Conservation (phyloP, 768 basidiomycete species). For the Mycena indigotica region DNA sequence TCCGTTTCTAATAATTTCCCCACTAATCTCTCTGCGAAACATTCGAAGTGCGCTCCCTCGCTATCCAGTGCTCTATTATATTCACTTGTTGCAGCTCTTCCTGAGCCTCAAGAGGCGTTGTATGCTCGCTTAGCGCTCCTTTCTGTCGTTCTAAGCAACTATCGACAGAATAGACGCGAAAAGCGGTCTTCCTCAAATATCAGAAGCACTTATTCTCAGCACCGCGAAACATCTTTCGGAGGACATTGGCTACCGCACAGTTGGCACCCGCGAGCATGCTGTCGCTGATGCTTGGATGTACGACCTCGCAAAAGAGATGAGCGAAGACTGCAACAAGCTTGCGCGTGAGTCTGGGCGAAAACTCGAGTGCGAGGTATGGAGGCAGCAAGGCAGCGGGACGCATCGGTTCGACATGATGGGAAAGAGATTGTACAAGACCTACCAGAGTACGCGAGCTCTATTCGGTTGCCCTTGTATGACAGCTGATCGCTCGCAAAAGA, state of each 20-base stretch:
- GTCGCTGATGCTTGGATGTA: slow-evolving; percentile 83
- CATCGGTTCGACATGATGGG: slow-evolving; percentile 95
- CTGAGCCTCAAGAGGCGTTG: slow-evolving; percentile 56
- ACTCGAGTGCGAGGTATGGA: slow-evolving; percentile 90
- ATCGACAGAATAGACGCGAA: slow-evolving; percentile 44
- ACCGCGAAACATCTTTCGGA: slow-evolving; percentile 74
- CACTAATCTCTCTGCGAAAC: slow-evolving; percentile 49
- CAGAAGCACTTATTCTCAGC: slow-evolving; percentile 67
- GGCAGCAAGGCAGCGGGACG: slow-evolving; percentile 84
- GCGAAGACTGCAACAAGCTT: slow-evolving; percentile 61
- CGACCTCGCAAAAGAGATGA: slow-evolving; percentile 61
- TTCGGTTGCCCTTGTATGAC: not conserved
- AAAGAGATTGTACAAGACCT: slow-evolving; percentile 81
- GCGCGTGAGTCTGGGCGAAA: slow-evolving; percentile 50
- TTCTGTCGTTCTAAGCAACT: not conserved
- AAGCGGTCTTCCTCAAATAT: slow-evolving; percentile 68
- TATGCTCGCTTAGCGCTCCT: slow-evolving; percentile 31
- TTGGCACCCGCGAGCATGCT: slow-evolving; percentile 88
- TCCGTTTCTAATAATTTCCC: slow-evolving; percentile 55
- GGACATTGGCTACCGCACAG: slow-evolving; percentile 86
- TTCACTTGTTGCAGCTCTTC: slow-evolving; percentile 47
- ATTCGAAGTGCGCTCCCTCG: slow-evolving; percentile 45
- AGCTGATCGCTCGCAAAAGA: slow-evolving; percentile 27
- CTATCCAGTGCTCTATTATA: not conserved
- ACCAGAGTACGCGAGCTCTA: slow-evolving; percentile 44